These are phyloP conservation scores for Penicillium sp. DNA, from an alignment of 2,329 filamentous ascomycete species.

Conservation along the genomic window DNA sequence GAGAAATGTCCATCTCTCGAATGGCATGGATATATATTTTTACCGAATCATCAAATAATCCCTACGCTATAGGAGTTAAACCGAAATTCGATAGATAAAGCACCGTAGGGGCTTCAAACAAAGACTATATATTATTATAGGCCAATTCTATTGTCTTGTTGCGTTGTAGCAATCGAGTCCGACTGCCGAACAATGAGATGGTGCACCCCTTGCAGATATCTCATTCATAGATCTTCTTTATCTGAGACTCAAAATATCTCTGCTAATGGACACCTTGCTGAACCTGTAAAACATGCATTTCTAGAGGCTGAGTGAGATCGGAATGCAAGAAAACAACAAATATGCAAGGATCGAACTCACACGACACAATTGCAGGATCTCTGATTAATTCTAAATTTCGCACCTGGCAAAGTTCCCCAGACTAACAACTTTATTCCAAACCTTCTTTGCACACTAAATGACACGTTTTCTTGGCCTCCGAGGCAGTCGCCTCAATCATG, in stretches of 20 bases:
- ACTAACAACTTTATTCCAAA: background rate
- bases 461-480: conserved; percentile 10
- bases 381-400: background rate
- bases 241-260: background rate
- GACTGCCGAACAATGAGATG: background rate
- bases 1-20: too few relatives aligned
- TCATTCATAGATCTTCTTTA: background rate
- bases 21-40: too few relatives aligned
- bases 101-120: too few relatives aligned
- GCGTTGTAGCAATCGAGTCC: background rate
- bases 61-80: too few relatives aligned
- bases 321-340: background rate
- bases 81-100: too few relatives aligned
- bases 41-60: too few relatives aligned
- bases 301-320: background rate
- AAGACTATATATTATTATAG: too few relatives aligned
- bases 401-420: background rate
- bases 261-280: background rate
- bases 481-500: conserved; percentile 12
- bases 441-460: background rate
- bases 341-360: background rate
- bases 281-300: background rate
- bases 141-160: too few relatives aligned
- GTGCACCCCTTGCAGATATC: background rate
- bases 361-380: background rate